Conservation (phyloP, 495 filamentous ascomycete genomes). For the Podospora pseudopauciseta region DNA sequence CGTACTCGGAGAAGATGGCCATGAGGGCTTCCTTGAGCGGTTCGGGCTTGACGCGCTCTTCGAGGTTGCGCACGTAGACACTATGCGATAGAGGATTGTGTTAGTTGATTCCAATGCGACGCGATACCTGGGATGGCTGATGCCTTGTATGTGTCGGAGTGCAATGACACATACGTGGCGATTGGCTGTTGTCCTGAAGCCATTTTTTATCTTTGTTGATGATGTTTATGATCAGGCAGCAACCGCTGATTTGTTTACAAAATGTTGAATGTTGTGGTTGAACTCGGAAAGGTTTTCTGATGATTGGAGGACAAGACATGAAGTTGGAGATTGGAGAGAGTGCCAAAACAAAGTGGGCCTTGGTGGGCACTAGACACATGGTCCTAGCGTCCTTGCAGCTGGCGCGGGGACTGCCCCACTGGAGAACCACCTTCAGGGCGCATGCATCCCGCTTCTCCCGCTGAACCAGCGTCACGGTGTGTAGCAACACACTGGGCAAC, state of each 20-base stretch:
- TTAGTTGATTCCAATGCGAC: constrained; percentile 15
- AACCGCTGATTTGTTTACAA: not conserved
- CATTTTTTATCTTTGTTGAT: constrained; percentile 25
- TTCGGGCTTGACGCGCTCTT: constrained; percentile 85
- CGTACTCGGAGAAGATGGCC: constrained; percentile 87
- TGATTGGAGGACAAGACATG: not conserved
- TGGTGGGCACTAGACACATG: not conserved
- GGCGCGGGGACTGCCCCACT: not conserved
- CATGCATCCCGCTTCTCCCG: not conserved
- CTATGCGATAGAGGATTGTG: constrained; percentile 27
- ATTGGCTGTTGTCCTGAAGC: constrained; percentile 41
- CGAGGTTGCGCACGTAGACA: constrained; percentile 81
- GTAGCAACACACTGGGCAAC: not conserved
- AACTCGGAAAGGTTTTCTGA: not conserved
- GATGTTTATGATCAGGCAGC: not conserved
- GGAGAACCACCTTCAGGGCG: not conserved
- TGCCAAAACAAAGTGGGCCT: not conserved
- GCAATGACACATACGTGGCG: constrained; percentile 64
- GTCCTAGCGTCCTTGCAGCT: not conserved
- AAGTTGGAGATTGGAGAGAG: not conserved
- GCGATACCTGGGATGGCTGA: constrained; percentile 15
- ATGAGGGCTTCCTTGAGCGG: constrained; percentile 68
- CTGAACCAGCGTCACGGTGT: not conserved
- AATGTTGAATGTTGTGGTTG: not conserved
- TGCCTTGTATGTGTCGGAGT: constrained; percentile 55